Evolutionary conservation across 192 early-diverging fungal species (phyloP).

Genomic region (Umbelopsis sp.): DNA sequence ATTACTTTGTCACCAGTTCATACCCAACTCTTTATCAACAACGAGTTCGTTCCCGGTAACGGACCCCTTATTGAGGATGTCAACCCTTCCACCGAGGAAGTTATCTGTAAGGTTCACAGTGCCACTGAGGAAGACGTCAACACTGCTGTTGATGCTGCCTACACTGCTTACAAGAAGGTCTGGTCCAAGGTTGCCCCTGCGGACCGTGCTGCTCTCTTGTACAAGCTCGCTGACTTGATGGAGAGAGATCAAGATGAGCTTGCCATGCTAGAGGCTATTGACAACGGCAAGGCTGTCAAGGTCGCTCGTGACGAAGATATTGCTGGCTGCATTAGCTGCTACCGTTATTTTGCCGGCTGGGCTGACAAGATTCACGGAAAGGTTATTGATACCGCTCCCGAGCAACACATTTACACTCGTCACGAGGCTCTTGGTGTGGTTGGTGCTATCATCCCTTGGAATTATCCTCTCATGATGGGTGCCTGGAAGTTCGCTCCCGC

Average conservation of each 20-base stretch:
- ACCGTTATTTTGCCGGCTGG: slow-evolving; percentile 79
- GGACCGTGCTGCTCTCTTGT: slow-evolving; percentile 57
- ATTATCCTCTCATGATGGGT: slow-evolving; percentile 67
- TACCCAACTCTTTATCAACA: slow-evolving; percentile 46
- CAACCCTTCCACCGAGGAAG: slow-evolving; percentile 41
- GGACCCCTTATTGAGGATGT: slow-evolving; percentile 43
- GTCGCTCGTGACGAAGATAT: slow-evolving; percentile 69
- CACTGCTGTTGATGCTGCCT: slow-evolving; percentile 39
- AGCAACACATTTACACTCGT: slow-evolving; percentile 56
- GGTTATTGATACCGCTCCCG: slow-evolving; percentile 49
- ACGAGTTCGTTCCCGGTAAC: slow-evolving; percentile 44
- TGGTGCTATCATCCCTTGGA: slow-evolving; percentile 79
- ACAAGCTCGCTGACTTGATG: slow-evolving; percentile 62
- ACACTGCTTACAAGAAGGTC: slow-evolving; percentile 42
- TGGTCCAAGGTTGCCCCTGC: slow-evolving; percentile 61
- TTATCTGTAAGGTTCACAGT: slow-evolving; percentile 40
- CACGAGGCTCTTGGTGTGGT: slow-evolving; percentile 73
- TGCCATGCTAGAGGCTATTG: slow-evolving; percentile 66
- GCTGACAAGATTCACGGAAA: slow-evolving; percentile 67
- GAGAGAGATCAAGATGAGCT: slow-evolving; percentile 53
- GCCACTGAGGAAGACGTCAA: slow-evolving; percentile 44
- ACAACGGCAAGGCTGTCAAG: slow-evolving; percentile 77
- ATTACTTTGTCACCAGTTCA: slow-evolving; percentile 31
- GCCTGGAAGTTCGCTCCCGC: slow-evolving; percentile 84
- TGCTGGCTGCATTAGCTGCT: slow-evolving; percentile 63